Percentiles rank a stretch among this genome's conserved stretches.
These are phyloP conservation scores for Fusarium secorum DNA, from an alignment of 2,329 filamentous ascomycete species.

Conservation along the genomic window DNA sequence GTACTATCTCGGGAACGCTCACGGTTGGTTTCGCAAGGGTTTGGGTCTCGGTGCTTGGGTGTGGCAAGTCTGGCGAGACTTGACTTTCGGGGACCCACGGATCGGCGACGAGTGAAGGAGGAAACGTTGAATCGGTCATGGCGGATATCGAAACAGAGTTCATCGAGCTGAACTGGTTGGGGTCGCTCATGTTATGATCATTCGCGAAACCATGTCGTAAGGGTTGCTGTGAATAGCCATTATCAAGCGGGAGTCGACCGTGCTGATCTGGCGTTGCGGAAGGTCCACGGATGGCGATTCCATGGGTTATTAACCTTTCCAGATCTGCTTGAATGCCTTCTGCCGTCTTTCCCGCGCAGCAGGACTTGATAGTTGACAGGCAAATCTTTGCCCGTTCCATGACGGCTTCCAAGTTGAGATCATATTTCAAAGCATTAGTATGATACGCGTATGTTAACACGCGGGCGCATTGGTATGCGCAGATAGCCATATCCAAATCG, in stretches of 20 bases:
- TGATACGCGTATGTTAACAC: constrained; percentile 62
- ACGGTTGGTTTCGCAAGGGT: constrained; percentile 20
- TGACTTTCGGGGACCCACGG: constrained; percentile 44
- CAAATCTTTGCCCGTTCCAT: constrained; percentile 60
- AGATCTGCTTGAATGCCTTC: constrained; percentile 57
- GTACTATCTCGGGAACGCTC: constrained; percentile 32
- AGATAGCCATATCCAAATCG: constrained; percentile 63
- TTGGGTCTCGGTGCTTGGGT: constrained; percentile 30
- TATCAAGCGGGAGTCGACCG: constrained; percentile 28
- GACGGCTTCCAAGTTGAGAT: constrained; percentile 56
- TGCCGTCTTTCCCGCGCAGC: constrained; percentile 60
- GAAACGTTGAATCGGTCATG: constrained; percentile 44
- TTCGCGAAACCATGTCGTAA: constrained; percentile 40
- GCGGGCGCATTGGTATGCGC: constrained; percentile 63
- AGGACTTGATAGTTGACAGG: constrained; percentile 59
- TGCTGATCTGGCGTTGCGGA: constrained; percentile 34
- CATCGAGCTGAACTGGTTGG: constrained; percentile 28
- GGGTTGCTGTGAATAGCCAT: constrained; percentile 34
- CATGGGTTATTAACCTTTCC: constrained; percentile 59
- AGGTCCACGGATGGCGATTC: constrained; percentile 44
- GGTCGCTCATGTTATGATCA: constrained; percentile 41
- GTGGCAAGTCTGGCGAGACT: constrained; percentile 37
- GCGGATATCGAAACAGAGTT: constrained; percentile 26
- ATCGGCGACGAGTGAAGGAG: constrained; percentile 44
- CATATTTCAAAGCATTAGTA: constrained; percentile 53